phyloP scores from a whole-genome alignment of 495 filamentous ascomycete genomes.

The Parathielavia appendiculata region DNA sequence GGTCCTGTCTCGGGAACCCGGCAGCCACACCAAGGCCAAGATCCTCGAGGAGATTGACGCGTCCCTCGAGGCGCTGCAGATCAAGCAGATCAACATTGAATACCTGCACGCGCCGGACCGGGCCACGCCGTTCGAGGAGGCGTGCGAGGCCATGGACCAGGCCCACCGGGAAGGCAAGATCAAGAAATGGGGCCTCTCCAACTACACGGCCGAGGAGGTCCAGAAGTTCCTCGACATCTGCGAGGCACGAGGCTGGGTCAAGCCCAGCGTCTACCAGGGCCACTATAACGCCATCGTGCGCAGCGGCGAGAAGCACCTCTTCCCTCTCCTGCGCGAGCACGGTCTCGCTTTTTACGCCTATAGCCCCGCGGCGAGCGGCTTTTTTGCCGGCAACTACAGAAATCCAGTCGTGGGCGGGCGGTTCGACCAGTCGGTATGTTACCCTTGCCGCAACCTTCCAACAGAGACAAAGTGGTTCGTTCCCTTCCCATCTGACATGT shows the following conservation, averaged over 20 bases:
- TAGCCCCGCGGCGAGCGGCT: not conserved
- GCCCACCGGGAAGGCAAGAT: not conserved
- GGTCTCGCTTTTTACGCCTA: constrained; percentile 1
- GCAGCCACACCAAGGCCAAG: not conserved
- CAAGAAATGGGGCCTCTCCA: not conserved
- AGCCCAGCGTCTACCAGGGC: constrained; percentile 6
- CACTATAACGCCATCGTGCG: not conserved
- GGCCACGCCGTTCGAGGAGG: not conserved
- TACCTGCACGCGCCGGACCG: not conserved
- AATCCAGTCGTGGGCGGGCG: too few species aligned
- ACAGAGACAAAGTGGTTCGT: too few species aligned
- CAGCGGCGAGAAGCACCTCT: not conserved
- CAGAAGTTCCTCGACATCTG: not conserved
- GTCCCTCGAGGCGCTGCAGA: not conserved
- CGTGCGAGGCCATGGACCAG: not conserved
- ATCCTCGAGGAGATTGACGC: not conserved
- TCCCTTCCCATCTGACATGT: not conserved
- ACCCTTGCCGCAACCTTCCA: too few species aligned
- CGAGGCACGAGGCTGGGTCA: not conserved
- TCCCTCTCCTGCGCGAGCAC: not conserved
- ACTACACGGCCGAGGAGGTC: not conserved
- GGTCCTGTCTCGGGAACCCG: not conserved
- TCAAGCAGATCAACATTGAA: not conserved
- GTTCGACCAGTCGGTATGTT: too few species aligned
- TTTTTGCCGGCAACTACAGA: not conserved